Conservation (phyloP, 352 stramenopile species). For the Pythium coloratum region DNA sequence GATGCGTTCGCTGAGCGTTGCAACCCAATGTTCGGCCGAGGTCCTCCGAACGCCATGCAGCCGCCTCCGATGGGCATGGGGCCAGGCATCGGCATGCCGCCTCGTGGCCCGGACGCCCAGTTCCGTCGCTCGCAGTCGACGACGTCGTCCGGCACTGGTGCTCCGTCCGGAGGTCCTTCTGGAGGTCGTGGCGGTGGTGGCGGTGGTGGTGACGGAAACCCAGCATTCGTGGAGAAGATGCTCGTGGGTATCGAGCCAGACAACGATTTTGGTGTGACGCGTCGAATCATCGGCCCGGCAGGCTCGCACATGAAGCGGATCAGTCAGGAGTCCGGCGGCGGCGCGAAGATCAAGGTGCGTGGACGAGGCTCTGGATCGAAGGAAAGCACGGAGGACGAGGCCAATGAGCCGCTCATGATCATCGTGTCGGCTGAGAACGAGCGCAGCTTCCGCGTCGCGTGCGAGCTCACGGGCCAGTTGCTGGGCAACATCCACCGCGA, state of each 20-base stretch:
- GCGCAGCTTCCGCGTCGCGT: conserved; percentile 79
- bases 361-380: conserved; percentile 78
- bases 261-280: conserved; percentile 81
- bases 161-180: conserved; percentile 13
- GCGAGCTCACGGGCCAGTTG: conserved; percentile 62
- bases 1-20: conserved; percentile 77
- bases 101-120: conserved; percentile 9
- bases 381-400: conserved; percentile 67
- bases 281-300: conserved; percentile 76
- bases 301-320: conserved; percentile 89
- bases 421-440: conserved; percentile 86
- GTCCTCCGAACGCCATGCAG: conserved; percentile 34
- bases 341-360: conserved; percentile 85
- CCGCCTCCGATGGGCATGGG: conserved; percentile 26
- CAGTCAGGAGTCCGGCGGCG: conserved; percentile 72
- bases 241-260: conserved; percentile 86
- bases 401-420: conserved; percentile 79
- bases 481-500: conserved; percentile 74
- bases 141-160: conserved; percentile 15
- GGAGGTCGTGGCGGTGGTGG: conserved; percentile 10
- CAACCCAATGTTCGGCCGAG: conserved; percentile 38
- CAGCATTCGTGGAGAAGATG: conserved; percentile 68
- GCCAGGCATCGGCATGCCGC: conserved; percentile 16
- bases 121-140: conserved; percentile 15
- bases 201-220: conserved; percentile 22